Evolutionary conservation across 331 rosid genomes (phyloP), one percentile per base, ranked within the genome.

Genomic region (Rhamnella rubrinervis): DNA sequence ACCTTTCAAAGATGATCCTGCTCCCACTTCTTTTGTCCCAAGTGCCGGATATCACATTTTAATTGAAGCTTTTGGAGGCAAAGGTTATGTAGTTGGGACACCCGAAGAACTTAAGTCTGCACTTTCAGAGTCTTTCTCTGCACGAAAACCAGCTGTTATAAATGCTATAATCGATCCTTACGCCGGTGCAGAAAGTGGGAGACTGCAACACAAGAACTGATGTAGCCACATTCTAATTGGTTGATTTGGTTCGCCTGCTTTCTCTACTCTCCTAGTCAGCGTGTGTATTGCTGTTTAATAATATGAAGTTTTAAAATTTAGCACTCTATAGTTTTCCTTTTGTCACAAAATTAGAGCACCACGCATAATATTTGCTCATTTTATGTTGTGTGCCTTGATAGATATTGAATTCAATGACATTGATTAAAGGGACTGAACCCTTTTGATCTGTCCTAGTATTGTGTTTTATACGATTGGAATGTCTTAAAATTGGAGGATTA

Each of bases 51-150:
- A 95, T 83, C 97, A 95, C 82, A 60, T 68, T 31, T 46, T 95
- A 79, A 95, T 95, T 9, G 96, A 95, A 85, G 98, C 98, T 66
- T 95, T 95, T 67, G 96, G 98, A 19, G 98, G 98, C 52, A 95
- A 87, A 73, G 98, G 98, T 6, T 95, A 89, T 81, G 78, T 84
- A 67, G 95, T 79, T n/a, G 82, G 70, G 72, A 89, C 96, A 25
- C 97, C 96, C 0, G 89, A 87, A 61, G 96, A 91, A 71, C 96
- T 95, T 51, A 91, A 83, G 73, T 73, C 82, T 64, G 91, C 98
- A 35, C 91, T 95, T 73, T 80, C 96, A 0, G 93, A 91, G 77
- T 71, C 93, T 58, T 91, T 95, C 82, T 75, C 86, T 26, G 86
- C 93, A 41, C 80, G 81, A 46, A 91, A 89, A 78, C 98, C 97